Evolutionary conservation across 1,139 yeast genomes (phyloP), one percentile per base, ranked within the genome.

Genomic region (Suhomyces bribrorum): DNA sequence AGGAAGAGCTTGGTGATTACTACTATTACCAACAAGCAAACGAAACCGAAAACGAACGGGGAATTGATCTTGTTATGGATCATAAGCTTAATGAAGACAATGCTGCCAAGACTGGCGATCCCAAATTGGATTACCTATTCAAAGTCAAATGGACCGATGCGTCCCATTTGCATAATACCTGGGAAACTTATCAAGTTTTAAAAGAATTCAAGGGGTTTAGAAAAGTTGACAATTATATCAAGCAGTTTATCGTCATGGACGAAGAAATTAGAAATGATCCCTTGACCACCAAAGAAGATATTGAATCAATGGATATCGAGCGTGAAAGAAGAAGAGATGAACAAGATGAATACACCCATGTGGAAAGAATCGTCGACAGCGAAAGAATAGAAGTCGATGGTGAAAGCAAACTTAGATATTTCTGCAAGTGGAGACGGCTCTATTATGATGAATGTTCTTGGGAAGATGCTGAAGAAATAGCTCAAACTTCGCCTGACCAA

Each of bases 391-490:
- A 68, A 34, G 68, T 69, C 5, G 79, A 74, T 45, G 92, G 87
- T 23, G 74, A 74, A 26, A 81, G 82, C 23, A 82, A 77, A 43
- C 69, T 92, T 47, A 85, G 83, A 55, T 94, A 92, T 59, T 78
- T 84, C 45, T 92, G 90, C 44, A 94, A 94, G 62, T 92, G 98
- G 98, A 84, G 81, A 58, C 76, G 97, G 43, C 73, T 94, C 31
- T 86, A 90, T 56, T 94, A 94, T 56, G 97, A 94, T 61, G 95
- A 87, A 50, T 88, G 96, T 47, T 88, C 97, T 4, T 94, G 98
- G 98, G 99, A 94, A 64, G 80, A 83, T 51, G 97, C 96, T 1
- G 84, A 83, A 40, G 84, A 79, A 48, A 88, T 94, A 49, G 97
- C 94, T 1, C 76, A 78, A 43, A 64, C 85, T 40, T 89, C 96